Evolutionary conservation across 371 early-diverging fungal genomes (phyloP), one percentile per base, ranked within the genome.

Genomic region (Zychaea mexicana): DNA sequence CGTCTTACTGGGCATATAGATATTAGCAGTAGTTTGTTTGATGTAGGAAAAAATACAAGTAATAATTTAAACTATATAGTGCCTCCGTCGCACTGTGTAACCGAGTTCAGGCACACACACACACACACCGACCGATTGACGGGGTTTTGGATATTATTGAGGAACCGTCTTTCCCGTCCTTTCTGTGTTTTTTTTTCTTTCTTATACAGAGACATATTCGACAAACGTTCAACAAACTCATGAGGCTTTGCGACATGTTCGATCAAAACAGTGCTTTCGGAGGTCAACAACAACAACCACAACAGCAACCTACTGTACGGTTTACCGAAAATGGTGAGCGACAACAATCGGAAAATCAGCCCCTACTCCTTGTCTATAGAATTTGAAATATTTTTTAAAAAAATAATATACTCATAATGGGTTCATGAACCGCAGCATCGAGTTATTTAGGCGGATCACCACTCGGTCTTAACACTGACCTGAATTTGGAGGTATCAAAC

Each of bases 191-290:
- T 46, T 2, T 6, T 46, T 46, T 46, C 46, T 46, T 46, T 22
- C n/a, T 46, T 46, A 22, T 46, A 19, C 22, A 46, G 19, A 46
- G 19, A 1, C 19, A 22, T n/a, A 15, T 2, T 26, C 59, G 42
- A 39, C 38, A 58, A 36, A 38, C 59, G 59, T 28, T 30, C 2
- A 49, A 49, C 49, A 49, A 55, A 55, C 55, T 32, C 36, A 58
- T 58, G 59, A 33, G 46, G 39, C 59, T 58, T 45, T 24, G 55
- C 42, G 30, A 62, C 24, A 62, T 62, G 56, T 62, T 62, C 30
- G 62, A 62, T 55, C 55, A 53, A 55, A 55, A 55, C 54, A 62
- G 8, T 45, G 8, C 46, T 8, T 54, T 62, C 31, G 45, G 30
- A n/a, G 36, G 62, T 39, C 62, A 62, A 45, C 39, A 57, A 42